phyloP scores from a whole-genome alignment of 176 grass and related monocot species.

The Urochloa ruziziensis region DNA sequence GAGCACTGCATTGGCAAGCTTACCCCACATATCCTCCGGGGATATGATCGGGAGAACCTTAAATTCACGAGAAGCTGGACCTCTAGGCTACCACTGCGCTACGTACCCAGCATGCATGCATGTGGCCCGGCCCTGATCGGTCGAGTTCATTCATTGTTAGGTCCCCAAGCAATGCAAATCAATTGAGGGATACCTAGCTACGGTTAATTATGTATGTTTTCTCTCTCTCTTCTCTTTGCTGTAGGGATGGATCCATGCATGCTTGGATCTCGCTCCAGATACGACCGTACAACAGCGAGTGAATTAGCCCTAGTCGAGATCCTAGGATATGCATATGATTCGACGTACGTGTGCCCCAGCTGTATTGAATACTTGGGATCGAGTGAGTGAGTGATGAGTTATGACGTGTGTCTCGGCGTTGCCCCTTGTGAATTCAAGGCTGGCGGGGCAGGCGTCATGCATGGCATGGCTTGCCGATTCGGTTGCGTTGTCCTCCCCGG shows the following conservation, averaged over 20 bases:
- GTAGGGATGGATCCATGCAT: background rate
- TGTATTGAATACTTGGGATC: background rate
- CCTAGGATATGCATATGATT: background rate
- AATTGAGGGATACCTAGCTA: background rate
- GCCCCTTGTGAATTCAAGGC: conserved; percentile 1
- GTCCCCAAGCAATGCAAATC: background rate
- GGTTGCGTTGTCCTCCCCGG: background rate
- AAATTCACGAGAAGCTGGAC: conserved; percentile 10
- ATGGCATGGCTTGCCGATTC: conserved; percentile 28
- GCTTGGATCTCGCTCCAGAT: background rate
- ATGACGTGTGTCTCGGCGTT: conserved; percentile 1
- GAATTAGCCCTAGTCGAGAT: conserved; percentile 25
- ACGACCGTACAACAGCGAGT: background rate
- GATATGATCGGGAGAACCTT: conserved; percentile 20
- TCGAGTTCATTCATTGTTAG: conserved; percentile 29
- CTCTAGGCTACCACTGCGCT: background rate
- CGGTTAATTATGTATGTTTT: background rate
- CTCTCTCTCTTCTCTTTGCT: background rate
- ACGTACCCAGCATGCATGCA: background rate
- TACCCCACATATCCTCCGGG: background rate
- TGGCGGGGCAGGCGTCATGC: conserved; percentile 8
- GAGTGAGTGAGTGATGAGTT: background rate
- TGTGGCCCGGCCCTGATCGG: no score
- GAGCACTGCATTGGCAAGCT: background rate
- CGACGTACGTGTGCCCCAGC: background rate